phyloP scores from a whole-genome alignment of 148 eudicot genomes.

The Rhododendron williamsianum region DNA sequence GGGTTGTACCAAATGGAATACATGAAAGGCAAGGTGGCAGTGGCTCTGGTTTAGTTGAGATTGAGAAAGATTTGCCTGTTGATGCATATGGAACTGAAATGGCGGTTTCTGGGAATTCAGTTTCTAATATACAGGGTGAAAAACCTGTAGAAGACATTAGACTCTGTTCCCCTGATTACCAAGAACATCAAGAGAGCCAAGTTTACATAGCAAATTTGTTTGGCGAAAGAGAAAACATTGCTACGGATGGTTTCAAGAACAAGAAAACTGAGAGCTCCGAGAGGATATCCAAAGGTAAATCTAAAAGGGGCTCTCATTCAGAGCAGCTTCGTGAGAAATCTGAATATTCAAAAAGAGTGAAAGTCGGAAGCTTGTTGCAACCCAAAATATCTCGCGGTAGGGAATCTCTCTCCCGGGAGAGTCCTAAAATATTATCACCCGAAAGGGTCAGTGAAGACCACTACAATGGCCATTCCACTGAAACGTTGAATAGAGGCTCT shows the following conservation, averaged over 20 bases:
- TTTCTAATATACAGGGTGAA: constrained; percentile 23
- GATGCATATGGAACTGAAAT: constrained; percentile 42
- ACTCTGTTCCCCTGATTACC: constrained; percentile 27
- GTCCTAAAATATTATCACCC: constrained; percentile 35
- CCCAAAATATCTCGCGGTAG: constrained; percentile 28
- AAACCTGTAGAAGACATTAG: constrained; percentile 27
- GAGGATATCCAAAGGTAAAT: constrained; percentile 42
- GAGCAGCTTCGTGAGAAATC: constrained; percentile 39
- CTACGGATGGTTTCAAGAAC: constrained; percentile 30
- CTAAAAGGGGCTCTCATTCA: constrained; percentile 46
- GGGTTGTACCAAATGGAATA: constrained; percentile 27
- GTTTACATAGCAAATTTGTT: constrained; percentile 14
- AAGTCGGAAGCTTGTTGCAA: constrained; percentile 41
- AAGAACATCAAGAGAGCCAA: constrained; percentile 26
- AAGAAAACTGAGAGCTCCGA: constrained; percentile 29
- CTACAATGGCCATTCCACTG: constrained; percentile 29
- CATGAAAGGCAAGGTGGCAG: constrained; percentile 45
- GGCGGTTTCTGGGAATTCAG: constrained; percentile 19
- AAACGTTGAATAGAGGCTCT: constrained; percentile 19
- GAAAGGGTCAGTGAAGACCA: constrained; percentile 36
- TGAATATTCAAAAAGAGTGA: constrained; percentile 39
- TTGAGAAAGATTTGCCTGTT: constrained; percentile 44
- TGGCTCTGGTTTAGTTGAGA: constrained; percentile 56
- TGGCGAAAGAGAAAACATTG: constrained; percentile 32
- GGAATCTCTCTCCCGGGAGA: constrained; percentile 28